Base-by-base conservation (phyloP, 2,329 filamentous ascomycete species). In the Phaeosphaeria sp. region DNA sequence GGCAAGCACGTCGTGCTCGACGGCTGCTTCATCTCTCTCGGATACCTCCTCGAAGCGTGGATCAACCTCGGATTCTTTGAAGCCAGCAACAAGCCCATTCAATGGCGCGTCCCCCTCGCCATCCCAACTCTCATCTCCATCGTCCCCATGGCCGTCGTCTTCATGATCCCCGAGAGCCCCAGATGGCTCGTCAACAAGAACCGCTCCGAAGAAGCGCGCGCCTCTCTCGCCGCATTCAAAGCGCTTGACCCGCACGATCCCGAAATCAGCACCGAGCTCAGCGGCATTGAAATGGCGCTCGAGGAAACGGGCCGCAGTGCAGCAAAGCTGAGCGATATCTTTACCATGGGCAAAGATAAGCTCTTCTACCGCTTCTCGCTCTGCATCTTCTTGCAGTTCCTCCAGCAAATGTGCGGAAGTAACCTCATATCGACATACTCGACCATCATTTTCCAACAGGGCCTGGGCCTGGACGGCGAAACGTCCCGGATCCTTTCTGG, bases 111-210 rank as follows among this genome's bases (percentile, higher is more conserved):
- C 63, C 89, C 88, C 0, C 84, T 91, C 54, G 88, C 86, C 0
- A 90, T 91, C 42, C 75, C 89, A 0, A 87, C 87, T 1, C 80
- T 91, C 0, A 71, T 78, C 53, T 77, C 75, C 0, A 60, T 90
- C 4, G 50, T 86, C 0, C 80, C 90, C 0, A 79, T 90, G 50
- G 68, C 65, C 0, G 72, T 81, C 1, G 83, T 90, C 23, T 90
- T 87, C 85, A 85, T 87, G 73, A 88, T 91, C 69, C 90, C 89
- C 0, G 90, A 92, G 62, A 89, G 87, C 0, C 89, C 89, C 0
- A 81, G 89, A 1, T 90, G 86, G 84, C 81, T 92, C 0, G 84
- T 86, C 62, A 90, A 90, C 64, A 85, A 84, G 10, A 88, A 87
- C 0, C 84, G 88, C 0, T 81, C 88, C 30, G 84, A 90, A 1